phyloP scores from a whole-genome alignment of 2,329 filamentous ascomycete genomes.

The Cercospora nicotianae region DNA sequence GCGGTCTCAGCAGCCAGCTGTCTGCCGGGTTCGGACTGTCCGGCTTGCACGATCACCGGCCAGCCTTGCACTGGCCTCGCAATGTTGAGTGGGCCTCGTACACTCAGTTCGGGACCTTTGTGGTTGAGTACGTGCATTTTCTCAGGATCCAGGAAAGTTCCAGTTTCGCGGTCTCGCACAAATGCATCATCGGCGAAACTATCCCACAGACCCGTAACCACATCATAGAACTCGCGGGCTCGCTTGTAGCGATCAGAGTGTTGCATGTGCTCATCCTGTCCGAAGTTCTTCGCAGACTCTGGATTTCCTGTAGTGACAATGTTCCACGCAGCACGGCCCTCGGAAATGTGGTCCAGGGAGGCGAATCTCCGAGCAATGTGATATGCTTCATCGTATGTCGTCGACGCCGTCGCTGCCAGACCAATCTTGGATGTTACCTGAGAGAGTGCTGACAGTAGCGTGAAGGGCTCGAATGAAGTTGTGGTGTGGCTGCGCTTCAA shows the following conservation, averaged over 20 bases:
- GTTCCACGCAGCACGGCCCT: constrained; percentile 49
- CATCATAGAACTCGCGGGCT: constrained; percentile 48
- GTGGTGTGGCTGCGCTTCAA: constrained; percentile 59
- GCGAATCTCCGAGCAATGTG: constrained; percentile 41
- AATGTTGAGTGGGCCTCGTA: constrained; percentile 31
- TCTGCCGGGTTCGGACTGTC: constrained; percentile 31
- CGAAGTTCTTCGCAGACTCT: constrained; percentile 50
- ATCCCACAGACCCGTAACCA: constrained; percentile 34
- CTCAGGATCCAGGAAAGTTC: constrained; percentile 53
- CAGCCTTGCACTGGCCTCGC: constrained; percentile 31
- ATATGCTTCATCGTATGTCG: constrained; percentile 43
- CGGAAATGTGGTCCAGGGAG: constrained; percentile 42
- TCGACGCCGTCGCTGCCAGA: constrained; percentile 41
- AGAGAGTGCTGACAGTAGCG: constrained; percentile 47
- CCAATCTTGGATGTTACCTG: constrained; percentile 47
- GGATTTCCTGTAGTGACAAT: constrained; percentile 54
- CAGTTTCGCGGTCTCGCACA: constrained; percentile 49
- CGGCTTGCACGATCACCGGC: constrained; percentile 34
- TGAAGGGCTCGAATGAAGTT: constrained; percentile 55
- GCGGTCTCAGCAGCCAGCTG: constrained; percentile 34
- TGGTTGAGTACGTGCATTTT: constrained; percentile 57
- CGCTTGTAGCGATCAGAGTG: constrained; percentile 54
- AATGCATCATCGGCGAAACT: constrained; percentile 57
- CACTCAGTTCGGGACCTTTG: constrained; percentile 41
- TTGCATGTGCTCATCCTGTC: constrained; percentile 47